Evolutionary conservation across 164 flowering plant species (phyloP).

Genomic region (Vitis cinerea): DNA sequence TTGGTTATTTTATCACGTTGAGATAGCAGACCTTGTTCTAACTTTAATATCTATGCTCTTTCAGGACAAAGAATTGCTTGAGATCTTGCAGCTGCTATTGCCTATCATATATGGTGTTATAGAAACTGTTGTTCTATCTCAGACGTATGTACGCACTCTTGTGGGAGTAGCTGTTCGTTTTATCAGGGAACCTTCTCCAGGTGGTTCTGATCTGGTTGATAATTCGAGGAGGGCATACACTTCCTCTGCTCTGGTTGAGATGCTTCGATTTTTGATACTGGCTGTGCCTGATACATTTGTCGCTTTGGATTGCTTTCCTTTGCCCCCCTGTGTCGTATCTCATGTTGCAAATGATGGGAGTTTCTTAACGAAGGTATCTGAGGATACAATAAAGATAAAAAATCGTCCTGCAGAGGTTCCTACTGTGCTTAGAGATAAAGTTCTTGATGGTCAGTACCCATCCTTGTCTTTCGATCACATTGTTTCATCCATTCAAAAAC

Average conservation of each 20-base stretch:
- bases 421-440: conserved; percentile 36
- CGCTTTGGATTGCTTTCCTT: conserved; percentile 90
- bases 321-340: conserved; percentile 62
- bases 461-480: conserved; percentile 51
- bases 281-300: conserved; percentile 97
- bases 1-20: not conserved
- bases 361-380: conserved; percentile 41
- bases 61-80: conserved; percentile 81
- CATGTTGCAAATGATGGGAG: conserved; percentile 43
- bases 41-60: conserved; percentile 16
- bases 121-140: conserved; percentile 70
- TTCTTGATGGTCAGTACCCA: conserved; percentile 39
- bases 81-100: conserved; percentile 68
- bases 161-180: conserved; percentile 70
- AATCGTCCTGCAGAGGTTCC: conserved; percentile 35
- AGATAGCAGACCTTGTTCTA: not conserved
- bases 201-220: conserved; percentile 65
- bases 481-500: conserved; percentile 75
- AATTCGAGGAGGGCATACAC: conserved; percentile 76
- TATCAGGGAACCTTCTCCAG: conserved; percentile 69
- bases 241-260: conserved; percentile 68
- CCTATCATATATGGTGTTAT: conserved; percentile 78
- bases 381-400: conserved; percentile 40
- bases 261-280: conserved; percentile 80
- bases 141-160: conserved; percentile 76